Conservation (phyloP, 208 protist species). For the Wallacemonas rigidus region DNA sequence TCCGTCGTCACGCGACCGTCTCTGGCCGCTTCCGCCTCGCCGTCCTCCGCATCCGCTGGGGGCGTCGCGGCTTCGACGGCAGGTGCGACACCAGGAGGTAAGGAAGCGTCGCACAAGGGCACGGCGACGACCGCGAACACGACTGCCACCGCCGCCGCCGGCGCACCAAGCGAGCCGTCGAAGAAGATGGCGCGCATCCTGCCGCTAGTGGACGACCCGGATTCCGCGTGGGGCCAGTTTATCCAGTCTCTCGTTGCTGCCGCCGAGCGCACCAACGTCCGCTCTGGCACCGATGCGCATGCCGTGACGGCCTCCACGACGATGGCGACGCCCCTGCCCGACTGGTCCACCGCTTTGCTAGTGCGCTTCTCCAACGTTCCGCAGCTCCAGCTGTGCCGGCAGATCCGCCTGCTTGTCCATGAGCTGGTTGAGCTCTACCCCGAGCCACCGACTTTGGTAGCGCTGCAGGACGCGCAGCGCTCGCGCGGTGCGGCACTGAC, state of each 20-base stretch:
- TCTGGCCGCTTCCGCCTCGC: not conserved
- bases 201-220: not conserved
- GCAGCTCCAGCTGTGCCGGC: conserved; percentile 55
- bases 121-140: too few species aligned
- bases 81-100: too few species aligned
- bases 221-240: not conserved
- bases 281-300: too few species aligned
- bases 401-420: conserved; percentile 44
- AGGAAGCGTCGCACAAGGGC: too few species aligned
- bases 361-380: conserved; percentile 53
- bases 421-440: conserved; percentile 31
- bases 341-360: conserved; percentile 21
- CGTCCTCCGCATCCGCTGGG: too few species aligned
- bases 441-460: conserved; percentile 24
- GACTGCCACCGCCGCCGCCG: too few species aligned
- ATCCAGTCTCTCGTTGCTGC: not conserved
- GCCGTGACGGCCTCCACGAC: not conserved
- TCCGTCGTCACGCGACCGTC: not conserved
- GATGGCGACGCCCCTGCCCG: conserved; percentile 17
- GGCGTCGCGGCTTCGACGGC: too few species aligned
- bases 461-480: conserved; percentile 40
- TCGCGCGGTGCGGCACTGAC: conserved; percentile 30
- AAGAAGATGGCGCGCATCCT: not conserved
- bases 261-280: not conserved
- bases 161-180: too few species aligned